A percentile compares a stretch with the other conserved stretches of the same genome.
Evolutionary conservation across 257 asterid genomes (phyloP).

Genomic region (Solanum tarijense): DNA sequence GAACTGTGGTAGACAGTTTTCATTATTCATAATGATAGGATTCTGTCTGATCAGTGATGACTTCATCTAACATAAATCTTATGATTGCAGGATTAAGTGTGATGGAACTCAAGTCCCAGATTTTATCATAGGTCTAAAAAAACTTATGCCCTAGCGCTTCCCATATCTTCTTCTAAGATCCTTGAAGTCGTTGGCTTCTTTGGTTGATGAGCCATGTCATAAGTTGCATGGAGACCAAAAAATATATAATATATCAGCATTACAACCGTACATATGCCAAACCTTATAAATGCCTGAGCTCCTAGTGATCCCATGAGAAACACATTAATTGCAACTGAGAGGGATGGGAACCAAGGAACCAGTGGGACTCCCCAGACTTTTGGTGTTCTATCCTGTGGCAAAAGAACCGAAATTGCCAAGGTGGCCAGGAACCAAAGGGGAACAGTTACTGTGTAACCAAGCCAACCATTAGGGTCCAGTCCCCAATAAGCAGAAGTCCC

Average conservation of each 20-base stretch:
- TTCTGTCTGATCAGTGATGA: background rate
- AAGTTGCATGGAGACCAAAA: conserved; percentile 49
- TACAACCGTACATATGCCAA: conserved; percentile 28
- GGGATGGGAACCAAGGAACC: conserved; percentile 58
- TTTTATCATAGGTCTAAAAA: background rate
- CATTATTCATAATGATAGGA: background rate
- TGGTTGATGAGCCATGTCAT: conserved; percentile 38
- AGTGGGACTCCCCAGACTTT: conserved; percentile 55
- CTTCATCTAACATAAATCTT: background rate
- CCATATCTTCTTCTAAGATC: conserved; percentile 1
- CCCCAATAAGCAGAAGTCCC: conserved; percentile 58
- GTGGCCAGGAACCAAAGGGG: conserved; percentile 46
- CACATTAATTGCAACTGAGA: conserved; percentile 44
- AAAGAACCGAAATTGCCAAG: conserved; percentile 24
- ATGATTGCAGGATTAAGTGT: background rate
- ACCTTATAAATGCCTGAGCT: conserved; percentile 36
- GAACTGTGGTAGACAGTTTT: background rate
- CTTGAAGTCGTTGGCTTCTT: conserved; percentile 15
- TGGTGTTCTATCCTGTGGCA: conserved; percentile 39
- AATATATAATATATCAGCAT: conserved; percentile 40
- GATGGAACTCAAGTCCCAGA: background rate
- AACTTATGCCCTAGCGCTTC: background rate
- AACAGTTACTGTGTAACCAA: conserved; percentile 30
- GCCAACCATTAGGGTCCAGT: conserved; percentile 30
- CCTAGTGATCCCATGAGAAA: conserved; percentile 61